Evolutionary conservation across 1,284 basidiomycete species (phyloP).

Genomic region (Sanguinoderma infundibulare): DNA sequence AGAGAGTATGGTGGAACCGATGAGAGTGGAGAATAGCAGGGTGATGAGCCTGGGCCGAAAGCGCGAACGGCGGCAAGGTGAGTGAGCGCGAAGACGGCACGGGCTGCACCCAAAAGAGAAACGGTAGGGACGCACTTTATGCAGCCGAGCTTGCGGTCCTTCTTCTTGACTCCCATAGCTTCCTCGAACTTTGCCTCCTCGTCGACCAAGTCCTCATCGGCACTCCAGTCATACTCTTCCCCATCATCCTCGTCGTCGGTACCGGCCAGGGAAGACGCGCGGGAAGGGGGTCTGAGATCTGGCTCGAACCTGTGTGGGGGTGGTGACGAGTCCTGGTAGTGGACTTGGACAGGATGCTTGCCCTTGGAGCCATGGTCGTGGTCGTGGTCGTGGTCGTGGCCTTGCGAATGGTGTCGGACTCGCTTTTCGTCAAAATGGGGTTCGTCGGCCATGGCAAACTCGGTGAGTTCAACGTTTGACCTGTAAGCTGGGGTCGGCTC

Average conservation of each 20-base stretch:
- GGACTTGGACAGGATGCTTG: constrained; percentile 54
- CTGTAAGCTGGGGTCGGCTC: constrained; percentile 33
- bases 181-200: constrained; percentile 68
- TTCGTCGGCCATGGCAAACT: constrained; percentile 25
- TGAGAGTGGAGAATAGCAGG: constrained; percentile 69
- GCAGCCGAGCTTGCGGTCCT: constrained; percentile 49
- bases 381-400: constrained; percentile 20
- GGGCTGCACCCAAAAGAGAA: too few species aligned
- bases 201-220: constrained; percentile 72
- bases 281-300: constrained; percentile 33
- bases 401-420: not conserved
- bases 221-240: constrained; percentile 70
- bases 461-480: constrained; percentile 29
- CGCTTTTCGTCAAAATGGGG: constrained; percentile 21
- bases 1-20: constrained; percentile 71
- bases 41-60: constrained; percentile 52
- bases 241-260: constrained; percentile 64
- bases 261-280: constrained; percentile 51
- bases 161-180: constrained; percentile 55
- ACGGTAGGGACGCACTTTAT: constrained; percentile 48
- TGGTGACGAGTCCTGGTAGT: constrained; percentile 51
- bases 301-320: constrained; percentile 33
- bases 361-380: constrained; percentile 17
- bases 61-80: not conserved
- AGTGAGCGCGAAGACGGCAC: not conserved